Evolutionary conservation across 2,329 filamentous ascomycete species (phyloP).

Genomic region (Colletotrichum coccodes): DNA sequence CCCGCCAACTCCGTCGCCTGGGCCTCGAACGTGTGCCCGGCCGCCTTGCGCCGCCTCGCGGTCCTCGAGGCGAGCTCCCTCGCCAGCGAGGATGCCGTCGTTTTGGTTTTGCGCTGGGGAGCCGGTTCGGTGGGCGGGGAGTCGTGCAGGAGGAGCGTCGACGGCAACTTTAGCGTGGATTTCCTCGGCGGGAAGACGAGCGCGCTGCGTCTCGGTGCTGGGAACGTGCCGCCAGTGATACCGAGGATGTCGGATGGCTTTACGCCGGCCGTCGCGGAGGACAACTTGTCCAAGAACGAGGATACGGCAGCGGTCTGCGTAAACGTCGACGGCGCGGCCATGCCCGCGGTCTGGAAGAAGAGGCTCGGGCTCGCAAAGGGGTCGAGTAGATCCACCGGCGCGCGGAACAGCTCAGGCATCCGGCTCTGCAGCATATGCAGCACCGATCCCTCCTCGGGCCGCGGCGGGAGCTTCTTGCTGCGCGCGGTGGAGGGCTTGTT

Average conservation of each 20-base stretch:
- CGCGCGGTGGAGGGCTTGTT: constrained; percentile 41
- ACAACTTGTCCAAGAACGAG: constrained; percentile 35
- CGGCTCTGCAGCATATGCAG: constrained; percentile 49
- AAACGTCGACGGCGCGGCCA: constrained; percentile 58
- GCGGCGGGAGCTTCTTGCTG: constrained; percentile 29
- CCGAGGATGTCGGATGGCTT: constrained; percentile 27
- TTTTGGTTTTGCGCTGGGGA: constrained; percentile 3
- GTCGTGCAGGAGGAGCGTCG: constrained; percentile 59
- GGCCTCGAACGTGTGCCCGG: constrained; percentile 53
- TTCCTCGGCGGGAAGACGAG: constrained; percentile 59
- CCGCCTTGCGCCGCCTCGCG: constrained; percentile 25
- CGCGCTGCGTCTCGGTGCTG: constrained; percentile 51
- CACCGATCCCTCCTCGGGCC: constrained; percentile 44
- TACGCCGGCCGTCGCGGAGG: constrained; percentile 26
- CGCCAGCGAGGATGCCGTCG: constrained; percentile 34
- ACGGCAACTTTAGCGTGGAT: constrained; percentile 60
- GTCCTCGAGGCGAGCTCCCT: constrained; percentile 28
- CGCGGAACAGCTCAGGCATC: constrained; percentile 56
- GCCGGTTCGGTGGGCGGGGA: constrained; percentile 34
- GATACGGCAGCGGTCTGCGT: constrained; percentile 37
- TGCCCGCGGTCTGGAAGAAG: constrained; percentile 65
- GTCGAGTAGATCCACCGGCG: constrained; percentile 64
- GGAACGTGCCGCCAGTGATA: constrained; percentile 25
- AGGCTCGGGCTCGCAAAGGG: constrained; percentile 67
- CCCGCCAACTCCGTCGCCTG: constrained; percentile 59